Evolutionary conservation across 345 rosid genomes (phyloP).

Genomic region (Eucalyptus sp.): DNA sequence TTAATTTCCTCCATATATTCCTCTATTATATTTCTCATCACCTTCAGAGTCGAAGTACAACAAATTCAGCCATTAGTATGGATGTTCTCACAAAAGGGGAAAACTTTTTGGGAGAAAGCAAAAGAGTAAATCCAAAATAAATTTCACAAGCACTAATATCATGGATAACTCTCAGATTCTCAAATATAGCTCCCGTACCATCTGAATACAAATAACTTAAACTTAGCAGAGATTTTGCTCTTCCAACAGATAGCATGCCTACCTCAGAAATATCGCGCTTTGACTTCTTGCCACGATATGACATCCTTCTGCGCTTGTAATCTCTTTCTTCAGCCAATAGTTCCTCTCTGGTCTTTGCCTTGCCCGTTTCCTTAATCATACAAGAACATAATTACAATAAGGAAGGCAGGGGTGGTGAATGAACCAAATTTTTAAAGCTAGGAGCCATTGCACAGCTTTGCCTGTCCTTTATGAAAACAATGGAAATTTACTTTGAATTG

Average conservation of each 20-base stretch:
- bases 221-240: neutral
- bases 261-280: constrained; percentile 74
- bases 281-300: constrained; percentile 92
- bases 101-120: neutral
- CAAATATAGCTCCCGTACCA: neutral
- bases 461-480: neutral
- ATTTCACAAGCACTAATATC: neutral
- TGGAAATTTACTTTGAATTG: neutral
- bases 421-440: neutral
- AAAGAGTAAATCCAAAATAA: neutral
- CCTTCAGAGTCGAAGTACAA: constrained; percentile 22
- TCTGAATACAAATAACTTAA: neutral
- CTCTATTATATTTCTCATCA: constrained; percentile 72
- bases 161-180: neutral
- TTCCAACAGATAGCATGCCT: neutral
- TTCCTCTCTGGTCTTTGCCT: constrained; percentile 73
- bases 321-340: constrained; percentile 96
- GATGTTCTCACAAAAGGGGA: neutral
- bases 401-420: neutral
- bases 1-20: constrained; percentile 76
- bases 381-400: neutral
- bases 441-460: neutral
- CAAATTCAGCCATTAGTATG: neutral
- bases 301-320: constrained; percentile 90
- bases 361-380: constrained; percentile 36